Evolutionary conservation across 2,329 filamentous ascomycete genomes (phyloP).

Genomic region (Fusarium brevicatenulatum): DNA sequence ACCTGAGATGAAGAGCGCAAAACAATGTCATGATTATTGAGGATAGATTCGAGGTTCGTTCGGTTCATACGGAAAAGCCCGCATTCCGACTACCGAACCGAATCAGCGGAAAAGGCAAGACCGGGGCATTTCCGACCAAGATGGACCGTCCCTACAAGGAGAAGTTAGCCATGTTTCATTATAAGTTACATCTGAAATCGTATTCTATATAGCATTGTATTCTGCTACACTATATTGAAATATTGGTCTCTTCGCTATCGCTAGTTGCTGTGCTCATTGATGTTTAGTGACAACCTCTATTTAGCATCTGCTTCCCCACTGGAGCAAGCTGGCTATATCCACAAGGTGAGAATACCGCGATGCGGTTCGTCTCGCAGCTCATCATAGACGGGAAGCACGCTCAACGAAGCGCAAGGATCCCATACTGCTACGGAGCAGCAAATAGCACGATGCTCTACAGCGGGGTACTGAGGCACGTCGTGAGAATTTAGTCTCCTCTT

Average conservation of each 20-base stretch:
- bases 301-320: background rate
- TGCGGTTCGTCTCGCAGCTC: too few relatives aligned
- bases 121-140: background rate
- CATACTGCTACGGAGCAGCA: too few relatives aligned
- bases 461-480: background rate
- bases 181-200: background rate
- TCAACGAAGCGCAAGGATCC: rapidly evolving
- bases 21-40: background rate
- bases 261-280: background rate
- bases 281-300: background rate
- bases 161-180: too few relatives aligned
- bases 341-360: too few relatives aligned
- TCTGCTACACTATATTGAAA: too few relatives aligned
- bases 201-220: rapidly evolving
- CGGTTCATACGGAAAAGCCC: background rate
- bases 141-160: rapidly evolving
- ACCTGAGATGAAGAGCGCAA: too few relatives aligned
- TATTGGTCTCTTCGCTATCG: background rate
- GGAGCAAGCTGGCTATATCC: too few relatives aligned
- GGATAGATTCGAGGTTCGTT: background rate
- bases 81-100: background rate
- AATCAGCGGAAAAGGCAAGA: background rate
- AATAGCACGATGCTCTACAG: background rate
- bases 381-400: background rate
- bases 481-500: conserved; percentile 2